Base-by-base conservation (phyloP, 352 stramenopile genomes). In the Phytophthora podocarpi region DNA sequence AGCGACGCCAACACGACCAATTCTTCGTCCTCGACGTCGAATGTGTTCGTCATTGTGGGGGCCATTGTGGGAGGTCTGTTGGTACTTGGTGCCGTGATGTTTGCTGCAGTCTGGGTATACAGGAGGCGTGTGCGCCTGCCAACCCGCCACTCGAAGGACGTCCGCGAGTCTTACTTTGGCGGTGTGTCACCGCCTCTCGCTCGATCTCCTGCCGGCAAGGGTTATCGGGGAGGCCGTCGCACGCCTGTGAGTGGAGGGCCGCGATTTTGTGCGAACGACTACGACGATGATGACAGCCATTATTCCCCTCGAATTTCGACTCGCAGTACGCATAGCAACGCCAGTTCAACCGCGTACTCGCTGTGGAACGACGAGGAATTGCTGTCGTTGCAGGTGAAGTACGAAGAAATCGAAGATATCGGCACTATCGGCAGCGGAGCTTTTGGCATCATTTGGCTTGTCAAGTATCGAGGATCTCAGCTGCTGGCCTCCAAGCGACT, bases 311-410 rank as follows among this genome's bases (percentile, higher is more conserved):
- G 63, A 13, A 65, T 76, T 30, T 78, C 66, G 32, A 78, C 70
- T 10, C 70, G 62, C 8, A 76, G 66, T 51, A 70, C 57, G 0
- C 66, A 65, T 42, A 78, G 70, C 32, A 78, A 67, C 56, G 54
- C 70, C 16, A 75, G 70, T 21, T 76, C 64, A 13, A 67, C 51
- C 1, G 77, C 58, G n/a, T 82, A 75, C 27, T 80, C 76, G 1
- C 31, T 87, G 4, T 86, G 78, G 78, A 76, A 80, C 35, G 80
- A 89, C 35, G 63, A 83, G 12, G 75, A 84, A 9, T 70, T 89
- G 55, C 27, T 83, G 12, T 78, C 75, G 4, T 37, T 75, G 12
- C 75, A 86, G 18, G 72, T 89, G 1, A 69, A 68, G 9, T 67
- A 43, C 10, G 76, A 87, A 26, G 74, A 78, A 20, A 73, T 88